Conservation (phyloP, 768 basidiomycete species). For the Lanmaoa pseudosensibilis region DNA sequence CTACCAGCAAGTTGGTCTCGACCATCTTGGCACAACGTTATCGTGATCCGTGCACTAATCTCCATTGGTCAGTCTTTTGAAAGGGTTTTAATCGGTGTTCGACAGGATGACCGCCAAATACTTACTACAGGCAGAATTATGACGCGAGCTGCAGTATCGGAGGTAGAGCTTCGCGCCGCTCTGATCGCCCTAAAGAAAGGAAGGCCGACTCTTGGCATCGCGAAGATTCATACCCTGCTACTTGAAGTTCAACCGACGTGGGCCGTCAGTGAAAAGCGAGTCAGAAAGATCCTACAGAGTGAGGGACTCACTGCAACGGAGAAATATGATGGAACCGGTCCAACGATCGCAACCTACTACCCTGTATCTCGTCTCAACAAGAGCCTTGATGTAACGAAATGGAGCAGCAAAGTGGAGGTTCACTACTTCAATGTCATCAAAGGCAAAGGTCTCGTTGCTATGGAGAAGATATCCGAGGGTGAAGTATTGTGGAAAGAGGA, state of each 20-base stretch:
- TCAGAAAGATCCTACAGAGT: constrained; percentile 66
- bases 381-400: constrained; percentile 58
- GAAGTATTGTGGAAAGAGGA: constrained; percentile 86
- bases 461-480: constrained; percentile 61
- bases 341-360: constrained; percentile 38
- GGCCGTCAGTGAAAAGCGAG: constrained; percentile 82
- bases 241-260: constrained; percentile 62
- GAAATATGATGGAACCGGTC: background rate
- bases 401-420: constrained; percentile 65
- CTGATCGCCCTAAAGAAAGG: constrained; percentile 53
- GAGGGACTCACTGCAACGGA: constrained; percentile 47
- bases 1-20: background rate
- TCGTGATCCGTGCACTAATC: background rate
- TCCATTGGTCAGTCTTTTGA: background rate
- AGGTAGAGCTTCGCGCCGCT: constrained; percentile 59
- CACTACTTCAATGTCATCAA: constrained; percentile 66
- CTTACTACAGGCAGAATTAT: constrained; percentile 8
- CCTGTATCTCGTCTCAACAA: constrained; percentile 67
- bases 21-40: background rate
- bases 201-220: constrained; percentile 66
- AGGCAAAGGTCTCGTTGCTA: constrained; percentile 83
- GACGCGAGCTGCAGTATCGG: constrained; percentile 31
- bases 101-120: background rate
- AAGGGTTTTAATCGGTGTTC: background rate
- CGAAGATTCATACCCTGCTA: constrained; percentile 67